Base-by-base conservation (phyloP, 768 basidiomycete genomes). In the Floccularia luteovirens region DNA sequence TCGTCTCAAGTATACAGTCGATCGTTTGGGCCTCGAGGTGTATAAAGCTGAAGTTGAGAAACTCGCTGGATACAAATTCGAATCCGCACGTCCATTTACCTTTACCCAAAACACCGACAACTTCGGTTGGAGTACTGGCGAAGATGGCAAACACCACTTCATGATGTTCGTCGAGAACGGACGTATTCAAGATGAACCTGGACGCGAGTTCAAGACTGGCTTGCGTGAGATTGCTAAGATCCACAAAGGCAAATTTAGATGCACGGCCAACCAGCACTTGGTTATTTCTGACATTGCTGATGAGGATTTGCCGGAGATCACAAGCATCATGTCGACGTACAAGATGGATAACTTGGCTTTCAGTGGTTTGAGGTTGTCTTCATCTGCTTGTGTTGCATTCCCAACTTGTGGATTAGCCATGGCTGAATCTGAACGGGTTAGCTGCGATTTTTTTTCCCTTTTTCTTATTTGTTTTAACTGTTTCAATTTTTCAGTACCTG, bases 151-250 rank as follows among this genome's bases (percentile, higher is more conserved):
- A 48, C 84, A 91, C 54, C 91, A 98, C 60, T 92, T 91, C 61
- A 90, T 84, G 37, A 69, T 85, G 60, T 98, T 92, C 62, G 86
- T 99, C 58, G 96, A 99, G 67, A 99, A 99, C 53, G 94, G 96
- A 14, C 88, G 94, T 16, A 76, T 99, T n/a, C 82, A 91, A 60
- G 92, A 98, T 60, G 90, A 92, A 59, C 82, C 90, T 10, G 87
- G 75, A 16, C 75, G 77, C 39, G 79, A 89, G 47, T 97, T 90
- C 79, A 97, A 98, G 74, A 80, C 86, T 4, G 93, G 88, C 24
- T 65, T 99, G 41, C 73, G 80, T 34, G 92, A 94, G 63, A 90
- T 99, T 45, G 96, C 96, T 33, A 83, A 86, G 63, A 65, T 91
- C 4, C 92, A 94, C 75, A 91, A 90, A 70, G 96, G 96, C 37